phyloP scores from a whole-genome alignment of 345 rosid species.

The Citrus mangshanensis region DNA sequence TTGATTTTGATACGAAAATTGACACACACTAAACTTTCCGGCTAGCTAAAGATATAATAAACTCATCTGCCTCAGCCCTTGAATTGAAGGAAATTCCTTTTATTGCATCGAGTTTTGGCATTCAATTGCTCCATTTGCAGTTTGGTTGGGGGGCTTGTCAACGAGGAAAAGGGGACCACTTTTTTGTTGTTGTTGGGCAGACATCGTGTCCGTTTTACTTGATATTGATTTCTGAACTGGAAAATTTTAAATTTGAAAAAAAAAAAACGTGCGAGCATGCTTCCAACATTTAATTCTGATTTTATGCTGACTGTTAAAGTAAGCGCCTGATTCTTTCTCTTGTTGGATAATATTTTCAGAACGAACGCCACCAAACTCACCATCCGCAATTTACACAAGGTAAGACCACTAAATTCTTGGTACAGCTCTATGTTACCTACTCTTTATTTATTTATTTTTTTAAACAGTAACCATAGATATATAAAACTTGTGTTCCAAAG shows the following conservation, averaged over 20 bases:
- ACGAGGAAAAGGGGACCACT: not conserved
- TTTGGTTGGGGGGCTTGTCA: not conserved
- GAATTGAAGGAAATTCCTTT: not conserved
- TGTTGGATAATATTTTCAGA: no score
- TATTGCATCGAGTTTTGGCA: no score
- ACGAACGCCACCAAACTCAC: no score
- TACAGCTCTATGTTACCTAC: no score
- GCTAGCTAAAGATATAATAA: no score
- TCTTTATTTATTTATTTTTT: no score
- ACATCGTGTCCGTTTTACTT: not conserved
- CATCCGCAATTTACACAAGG: no score
- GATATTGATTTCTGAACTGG: not conserved
- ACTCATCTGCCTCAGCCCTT: not conserved
- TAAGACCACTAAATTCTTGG: no score
- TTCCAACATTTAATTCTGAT: not conserved
- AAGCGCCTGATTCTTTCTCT: not conserved
- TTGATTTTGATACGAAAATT: not conserved
- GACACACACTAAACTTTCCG: not conserved
- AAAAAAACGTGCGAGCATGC: not conserved
- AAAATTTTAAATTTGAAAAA: not conserved
- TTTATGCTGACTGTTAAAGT: not conserved
- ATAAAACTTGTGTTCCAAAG: no score
- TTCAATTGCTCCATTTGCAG: no score
- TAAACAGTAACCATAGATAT: no score
- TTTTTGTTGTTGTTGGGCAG: not conserved